Evolutionary conservation across 192 early-diverging fungal species (phyloP), one percentile per base, ranked within the genome.

Genomic region (Linnemannia exigua): DNA sequence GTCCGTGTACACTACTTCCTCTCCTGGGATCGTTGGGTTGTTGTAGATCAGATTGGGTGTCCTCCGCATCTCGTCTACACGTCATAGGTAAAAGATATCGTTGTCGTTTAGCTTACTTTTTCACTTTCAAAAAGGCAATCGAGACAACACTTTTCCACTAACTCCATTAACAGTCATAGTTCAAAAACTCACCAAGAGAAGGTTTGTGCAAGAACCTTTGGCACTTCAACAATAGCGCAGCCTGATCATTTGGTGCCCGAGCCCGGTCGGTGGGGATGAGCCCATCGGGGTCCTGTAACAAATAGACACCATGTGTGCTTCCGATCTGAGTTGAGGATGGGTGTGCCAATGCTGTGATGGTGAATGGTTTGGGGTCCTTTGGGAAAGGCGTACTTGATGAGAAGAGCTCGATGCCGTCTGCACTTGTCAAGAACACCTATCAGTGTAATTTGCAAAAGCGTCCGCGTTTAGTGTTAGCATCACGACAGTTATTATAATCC

Each of bases 251-350:
- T 28, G 79, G 76, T 19, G 5, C 17, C 54, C 35, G 19, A 15
- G 50, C 37, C 5, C 76, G 47, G 50, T 89, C 88, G 28, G 17
- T 37, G 7, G 25, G 20, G 38, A 73, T 52, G 9, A 67, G 41
- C 5, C 67, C 74, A 2, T 79, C 16, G 12, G 80, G 66, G 44
- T 88, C 87, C 9, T 88, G 63, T 67, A 89, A 37, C n/a, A 80
- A 22, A 50, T 82, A 89, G 3, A 89, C 88, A 4, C 88, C 88
- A 81, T 89, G 88, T 0, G 87, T 84, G 28, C 82, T 79, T 31
- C 88, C 88, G 33, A 88, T 89, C 22, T 50, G 47, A 2, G 71
- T 63, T 5, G 88, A 81, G 8, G 88, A 89, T 17, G 88, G 88
- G 68, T 89, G 88, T 1, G 87, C 88, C 12, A 89, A 38, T 2